Conservation (phyloP, 2,329 filamentous ascomycete species). For the Colletotrichum abscissum region DNA sequence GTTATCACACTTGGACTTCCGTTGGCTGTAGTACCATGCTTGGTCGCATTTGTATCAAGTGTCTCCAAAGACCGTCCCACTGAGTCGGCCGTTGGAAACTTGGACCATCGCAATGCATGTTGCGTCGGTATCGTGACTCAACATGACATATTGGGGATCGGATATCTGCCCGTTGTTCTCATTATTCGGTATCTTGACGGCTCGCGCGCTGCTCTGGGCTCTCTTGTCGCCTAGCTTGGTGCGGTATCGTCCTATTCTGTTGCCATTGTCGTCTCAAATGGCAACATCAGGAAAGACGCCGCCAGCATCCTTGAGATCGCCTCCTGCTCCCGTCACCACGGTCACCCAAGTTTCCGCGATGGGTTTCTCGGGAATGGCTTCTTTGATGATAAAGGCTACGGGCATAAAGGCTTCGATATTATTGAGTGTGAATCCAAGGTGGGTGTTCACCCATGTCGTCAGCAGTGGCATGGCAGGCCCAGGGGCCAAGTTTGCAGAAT, state of each 20-base stretch:
- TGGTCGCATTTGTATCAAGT: conserved; percentile 37
- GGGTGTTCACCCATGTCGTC: background rate
- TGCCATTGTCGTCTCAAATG: conserved; percentile 37
- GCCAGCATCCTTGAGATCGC: background rate
- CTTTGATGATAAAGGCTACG: background rate
- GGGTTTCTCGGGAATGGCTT: background rate
- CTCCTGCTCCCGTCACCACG: background rate
- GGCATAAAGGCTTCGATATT: background rate
- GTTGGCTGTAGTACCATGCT: conserved; percentile 39
- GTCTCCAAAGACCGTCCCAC: conserved; percentile 37
- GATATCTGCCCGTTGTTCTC: conserved; percentile 22
- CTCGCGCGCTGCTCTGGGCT: conserved; percentile 9
- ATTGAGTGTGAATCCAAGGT: background rate
- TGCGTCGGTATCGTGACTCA: conserved; percentile 39
- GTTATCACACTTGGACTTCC: conserved; percentile 25
- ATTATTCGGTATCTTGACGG: conserved; percentile 24
- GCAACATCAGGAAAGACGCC: conserved; percentile 34
- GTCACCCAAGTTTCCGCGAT: conserved; percentile 14
- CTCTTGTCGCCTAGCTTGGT: background rate
- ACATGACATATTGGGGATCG: conserved; percentile 36
- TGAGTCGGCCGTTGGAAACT: conserved; percentile 34
- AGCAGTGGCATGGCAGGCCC: background rate
- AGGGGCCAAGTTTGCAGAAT: background rate
- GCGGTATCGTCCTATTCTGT: conserved; percentile 34
- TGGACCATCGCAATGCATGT: conserved; percentile 38